Evolutionary conservation across 73 alveolate species (phyloP), one percentile per base, ranked within the genome.

Genomic region (Tetrahymena thermophila): DNA sequence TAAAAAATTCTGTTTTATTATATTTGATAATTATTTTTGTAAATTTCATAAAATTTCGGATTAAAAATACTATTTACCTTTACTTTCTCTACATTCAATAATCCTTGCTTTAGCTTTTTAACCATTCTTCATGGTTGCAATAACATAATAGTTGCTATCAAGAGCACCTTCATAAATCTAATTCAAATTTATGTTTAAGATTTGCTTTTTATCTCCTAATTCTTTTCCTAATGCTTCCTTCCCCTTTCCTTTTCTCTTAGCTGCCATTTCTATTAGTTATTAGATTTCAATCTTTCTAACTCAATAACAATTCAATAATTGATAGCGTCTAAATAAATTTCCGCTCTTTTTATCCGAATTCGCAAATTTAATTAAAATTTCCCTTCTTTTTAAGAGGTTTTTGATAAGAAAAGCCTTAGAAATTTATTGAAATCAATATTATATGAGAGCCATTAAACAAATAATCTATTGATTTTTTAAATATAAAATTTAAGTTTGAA

Each of bases 151-250:
- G 25, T 35, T 71, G 58, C 85, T 85, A 37, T 95, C 97, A 55
- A 95, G 95, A 19, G 97, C 94, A 0, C 97, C 97, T 95, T 95
- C 97, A 95, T 95, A 93, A 71, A 71, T 71, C 89, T 71, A 71
- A 71, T 31, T 71, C 31, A 31, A 28, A 71, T 71, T 71, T 4
- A 71, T 71, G 23, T 71, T 71, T n/a, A 71, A 31, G 23, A 31
- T 71, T n/a, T 71, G 13, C 89, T 71, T 71, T 71, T 71, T 71
- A 13, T 71, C 89, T 28, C 35, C 37, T 71, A 71, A 28, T 28
- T 71, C 89, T 34, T 71, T 71, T 71, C 89, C 89, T 71, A 71
- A 71, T 71, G 40, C 89, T 34, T 71, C 89, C 37, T 71, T 71
- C 1, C 89, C 89, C 37, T 71, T 71, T 71, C 89, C 89, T 31